Evolutionary conservation across 805 yeast species (phyloP), one percentile per base, ranked within the genome.

Genomic region (Kregervanrija fluxuum): DNA sequence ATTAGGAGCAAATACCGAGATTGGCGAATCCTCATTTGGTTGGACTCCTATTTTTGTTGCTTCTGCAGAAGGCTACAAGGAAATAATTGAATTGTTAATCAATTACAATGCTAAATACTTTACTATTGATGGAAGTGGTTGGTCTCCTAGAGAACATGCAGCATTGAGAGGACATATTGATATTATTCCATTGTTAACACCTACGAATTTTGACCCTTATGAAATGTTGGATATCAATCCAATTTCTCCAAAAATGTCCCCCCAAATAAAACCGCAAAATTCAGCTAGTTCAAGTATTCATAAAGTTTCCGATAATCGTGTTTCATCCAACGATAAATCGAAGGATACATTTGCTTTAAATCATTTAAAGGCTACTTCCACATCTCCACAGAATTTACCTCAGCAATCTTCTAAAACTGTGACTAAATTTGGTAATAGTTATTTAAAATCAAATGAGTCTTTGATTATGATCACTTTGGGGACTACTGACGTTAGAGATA

Each of bases 121-220:
- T 37, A 64, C 69, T 28, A 71, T 75, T 13, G 98, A 91, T 65
- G 82, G 79, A 38, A 82, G 93, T 42, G 97, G 97, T 0, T 91
- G 98, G 98, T 79, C 88, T 14, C 96, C 98, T n/a, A 80, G 88
- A 80, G 98, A 91, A 57, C 98, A 91, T 62, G 96, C 97, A 0
- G 82, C 87, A 40, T 68, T 91, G 38, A 74, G 97, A 54, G 98
- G 98, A 5, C 95, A 89, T 60, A 66, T 90, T 46, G 72, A 68
- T 2, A 75, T 87, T 33, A 82, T 93, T 1, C 77, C 77, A 42
- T 54, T 77, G 55, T 66, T 91, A 44, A 71, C 71, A 30, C 85
- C 85, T 1, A 46, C 53, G 3, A 66, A 74, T 51, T 70, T 64
- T 46, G 63, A 68, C 41, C 65, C 69, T 1, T 58, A 60, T 42